Evolutionary conservation across 1,139 yeast species (phyloP), one percentile per base, ranked within the genome.

Genomic region (Hemisphaericaspora xylanilytica): DNA sequence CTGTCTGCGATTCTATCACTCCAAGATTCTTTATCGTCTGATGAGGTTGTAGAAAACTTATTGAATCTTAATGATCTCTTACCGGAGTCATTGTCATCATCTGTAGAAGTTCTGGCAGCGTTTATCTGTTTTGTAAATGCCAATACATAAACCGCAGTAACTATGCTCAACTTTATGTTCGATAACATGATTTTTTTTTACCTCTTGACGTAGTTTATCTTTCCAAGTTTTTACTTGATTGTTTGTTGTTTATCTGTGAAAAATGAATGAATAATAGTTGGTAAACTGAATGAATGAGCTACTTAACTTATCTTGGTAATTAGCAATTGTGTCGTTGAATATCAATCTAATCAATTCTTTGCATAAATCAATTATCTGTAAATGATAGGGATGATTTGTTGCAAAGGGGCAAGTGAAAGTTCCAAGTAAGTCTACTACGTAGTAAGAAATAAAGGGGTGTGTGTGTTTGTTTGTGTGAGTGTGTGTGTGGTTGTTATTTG

Each of bases 181-280:
- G 40, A 25, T n/a, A 43, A 35, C 46, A 43, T 43, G n/a, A 22
- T 22, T 10, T 22, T 9, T 22, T 9, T 6, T 10, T n/a, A n/a
- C 26, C 11, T 22, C 11, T 22, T 22, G 11, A 22, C 11, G n/a
- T 22, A 9, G n/a, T 22, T 6, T 22, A 12, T 20, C 21, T 20
- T 20, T 20, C 8, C 21, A 20, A 20, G 21, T 20, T 22, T 22
- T 22, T 9, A 10, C n/a, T 10, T 22, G 8, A 9, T 22, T 6
- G 26, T 12, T 22, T 22, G n/a, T 22, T 10, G n/a, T 6, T 6
- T 22, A 10, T 6, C 11, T 22, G 26, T 22, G 6, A 20, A 20
- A 13, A 40, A 41, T 17, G 46, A 40, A 43, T 32, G 44, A 41
- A 39, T 34, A 22, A 32, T 39, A 43, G 44, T 41, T 43, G 46